A percentile compares a stretch with the other conserved stretches of the same genome.
Evolutionary conservation across 1,139 yeast species (phyloP).

Genomic region (Suhomyces yuchorum): DNA sequence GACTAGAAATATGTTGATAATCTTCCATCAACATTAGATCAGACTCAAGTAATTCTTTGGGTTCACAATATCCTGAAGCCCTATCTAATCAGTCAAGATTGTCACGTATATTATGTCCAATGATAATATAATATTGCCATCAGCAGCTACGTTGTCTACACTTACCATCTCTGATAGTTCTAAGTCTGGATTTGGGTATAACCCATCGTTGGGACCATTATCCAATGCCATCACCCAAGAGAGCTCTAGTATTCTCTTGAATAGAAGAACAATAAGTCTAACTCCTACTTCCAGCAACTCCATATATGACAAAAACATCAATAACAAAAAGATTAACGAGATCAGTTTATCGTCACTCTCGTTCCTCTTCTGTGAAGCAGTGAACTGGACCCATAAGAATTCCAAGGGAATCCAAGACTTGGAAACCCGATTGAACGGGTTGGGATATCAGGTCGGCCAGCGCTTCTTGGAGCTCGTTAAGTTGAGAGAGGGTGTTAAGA

Average conservation of each 20-base stretch:
- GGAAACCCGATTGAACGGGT: conserved; percentile 69
- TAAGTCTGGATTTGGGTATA: conserved; percentile 46
- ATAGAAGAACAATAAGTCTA: conserved; percentile 35
- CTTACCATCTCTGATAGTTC: conserved; percentile 39
- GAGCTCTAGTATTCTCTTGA: conserved; percentile 36
- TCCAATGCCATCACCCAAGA: conserved; percentile 44
- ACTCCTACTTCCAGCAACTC: conserved; percentile 38
- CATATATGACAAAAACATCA: conserved; percentile 67
- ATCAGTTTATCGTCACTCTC: conserved; percentile 68
- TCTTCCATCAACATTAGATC: background rate
- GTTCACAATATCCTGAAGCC: too few relatives aligned
- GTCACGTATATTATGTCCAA: conserved; percentile 26
- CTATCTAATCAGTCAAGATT: background rate
- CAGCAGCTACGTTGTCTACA: conserved; percentile 37
- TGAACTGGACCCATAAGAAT: conserved; percentile 63
- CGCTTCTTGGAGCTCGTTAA: conserved; percentile 45
- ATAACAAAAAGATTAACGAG: conserved; percentile 64
- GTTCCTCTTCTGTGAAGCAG: conserved; percentile 71
- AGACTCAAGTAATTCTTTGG: background rate
- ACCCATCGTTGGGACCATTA: conserved; percentile 46
- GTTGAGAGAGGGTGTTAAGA: conserved; percentile 57
- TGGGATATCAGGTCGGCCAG: conserved; percentile 71
- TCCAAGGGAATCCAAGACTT: conserved; percentile 76
- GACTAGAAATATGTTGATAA: background rate
- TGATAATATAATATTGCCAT: conserved; percentile 43